Evolutionary conservation across 768 basidiomycete genomes (phyloP).

Genomic region (Termitomyces sp.): DNA sequence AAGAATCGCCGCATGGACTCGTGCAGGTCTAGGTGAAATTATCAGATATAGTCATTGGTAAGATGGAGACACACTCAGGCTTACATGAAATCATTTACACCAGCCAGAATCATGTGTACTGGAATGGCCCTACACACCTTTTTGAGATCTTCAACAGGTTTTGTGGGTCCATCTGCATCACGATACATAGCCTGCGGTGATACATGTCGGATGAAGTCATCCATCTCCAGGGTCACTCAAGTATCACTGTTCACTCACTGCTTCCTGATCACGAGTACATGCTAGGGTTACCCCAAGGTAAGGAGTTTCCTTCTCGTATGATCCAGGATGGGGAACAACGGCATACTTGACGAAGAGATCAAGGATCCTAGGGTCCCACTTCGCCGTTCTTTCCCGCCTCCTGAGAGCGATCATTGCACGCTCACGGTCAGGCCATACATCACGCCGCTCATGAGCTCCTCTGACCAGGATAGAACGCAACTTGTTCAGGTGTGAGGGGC

Average conservation of each 20-base stretch:
- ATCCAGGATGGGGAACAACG: not conserved
- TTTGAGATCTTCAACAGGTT: slow-evolving; percentile 45
- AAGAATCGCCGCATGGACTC: slow-evolving; percentile 24
- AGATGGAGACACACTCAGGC: slow-evolving; percentile 15
- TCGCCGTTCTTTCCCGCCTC: slow-evolving; percentile 24
- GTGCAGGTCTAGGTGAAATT: slow-evolving; percentile 18
- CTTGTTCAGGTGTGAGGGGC: slow-evolving; percentile 32
- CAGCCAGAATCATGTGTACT: slow-evolving; percentile 50
- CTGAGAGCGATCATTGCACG: slow-evolving; percentile 33
- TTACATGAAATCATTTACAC: slow-evolving; percentile 47
- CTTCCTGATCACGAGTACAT: slow-evolving; percentile 60
- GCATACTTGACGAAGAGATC: slow-evolving; percentile 47
- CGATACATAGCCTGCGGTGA: slow-evolving; percentile 54
- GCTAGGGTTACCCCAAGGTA: slow-evolving; percentile 39
- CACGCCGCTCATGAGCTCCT: slow-evolving; percentile 42
- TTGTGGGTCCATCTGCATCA: slow-evolving; percentile 48
- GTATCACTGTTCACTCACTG: slow-evolving; percentile 34
- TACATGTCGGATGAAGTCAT: not conserved
- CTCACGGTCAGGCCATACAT: slow-evolving; percentile 45
- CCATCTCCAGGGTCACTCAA: not conserved
- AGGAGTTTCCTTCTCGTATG: slow-evolving; percentile 3
- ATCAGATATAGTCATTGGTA: not conserved
- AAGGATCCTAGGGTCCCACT: slow-evolving; percentile 53
- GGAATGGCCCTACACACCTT: slow-evolving; percentile 33
- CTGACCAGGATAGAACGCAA: slow-evolving; percentile 39